phyloP scores from a whole-genome alignment of 2,329 filamentous ascomycete genomes.

The Davidsoniella neocaledoniae region DNA sequence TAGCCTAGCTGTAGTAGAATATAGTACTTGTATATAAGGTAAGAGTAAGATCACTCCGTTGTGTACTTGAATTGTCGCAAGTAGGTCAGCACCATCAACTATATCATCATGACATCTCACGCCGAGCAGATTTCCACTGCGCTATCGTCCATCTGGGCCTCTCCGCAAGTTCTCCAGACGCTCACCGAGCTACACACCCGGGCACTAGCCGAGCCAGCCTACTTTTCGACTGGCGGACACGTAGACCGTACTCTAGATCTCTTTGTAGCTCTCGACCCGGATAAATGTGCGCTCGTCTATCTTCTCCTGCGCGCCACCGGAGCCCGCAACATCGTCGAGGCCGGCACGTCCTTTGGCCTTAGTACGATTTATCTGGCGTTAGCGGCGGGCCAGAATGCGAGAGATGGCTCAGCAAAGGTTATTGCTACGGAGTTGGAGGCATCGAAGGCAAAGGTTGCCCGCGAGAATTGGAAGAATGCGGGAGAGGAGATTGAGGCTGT shows the following conservation, averaged over 20 bases:
- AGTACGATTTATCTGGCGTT: constrained; percentile 46
- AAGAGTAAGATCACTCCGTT: background rate
- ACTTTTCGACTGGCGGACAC: background rate
- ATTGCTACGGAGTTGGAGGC: constrained; percentile 45
- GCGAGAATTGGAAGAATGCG: constrained; percentile 34
- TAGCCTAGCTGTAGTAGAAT: too few species aligned
- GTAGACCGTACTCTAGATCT: background rate
- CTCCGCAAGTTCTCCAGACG: constrained; percentile 16
- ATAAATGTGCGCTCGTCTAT: constrained; percentile 42
- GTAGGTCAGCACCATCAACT: background rate
- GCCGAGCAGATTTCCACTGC: background rate
- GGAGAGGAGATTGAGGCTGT: constrained; percentile 30
- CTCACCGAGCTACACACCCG: constrained; percentile 17
- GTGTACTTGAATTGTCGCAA: too few species aligned
- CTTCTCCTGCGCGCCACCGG: constrained; percentile 30
- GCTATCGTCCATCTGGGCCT: constrained; percentile 7
- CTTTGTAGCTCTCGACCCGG: constrained; percentile 41
- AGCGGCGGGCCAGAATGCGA: constrained; percentile 31
- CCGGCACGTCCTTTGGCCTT: constrained; percentile 44
- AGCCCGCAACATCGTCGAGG: constrained; percentile 38
- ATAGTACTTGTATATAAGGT: background rate
- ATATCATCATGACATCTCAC: background rate
- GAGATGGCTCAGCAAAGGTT: constrained; percentile 19
- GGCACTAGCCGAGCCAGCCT: constrained; percentile 13
- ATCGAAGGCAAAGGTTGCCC: constrained; percentile 33